Percentiles rank a stretch among this genome's conserved stretches.
Conservation (phyloP, 306 rosid genomes). For the Lathyrus tuberosus region DNA sequence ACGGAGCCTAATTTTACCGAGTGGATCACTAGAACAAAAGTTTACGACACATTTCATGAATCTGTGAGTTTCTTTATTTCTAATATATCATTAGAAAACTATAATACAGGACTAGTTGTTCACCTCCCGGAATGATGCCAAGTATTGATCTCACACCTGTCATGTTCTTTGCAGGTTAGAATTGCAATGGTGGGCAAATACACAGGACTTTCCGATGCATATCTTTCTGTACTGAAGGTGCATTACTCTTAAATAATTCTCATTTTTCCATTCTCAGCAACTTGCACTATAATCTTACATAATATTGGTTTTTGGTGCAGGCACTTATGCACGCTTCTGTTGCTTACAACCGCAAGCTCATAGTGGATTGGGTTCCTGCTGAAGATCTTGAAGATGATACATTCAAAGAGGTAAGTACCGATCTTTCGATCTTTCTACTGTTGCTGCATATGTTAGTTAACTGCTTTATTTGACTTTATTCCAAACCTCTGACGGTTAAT, state of each 20-base stretch:
- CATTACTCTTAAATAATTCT: background rate
- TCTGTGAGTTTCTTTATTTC: slow-evolving; percentile 50
- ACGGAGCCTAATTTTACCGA: slow-evolving; percentile 62
- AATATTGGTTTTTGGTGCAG: slow-evolving; percentile 43
- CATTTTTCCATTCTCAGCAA: slow-evolving; percentile 5
- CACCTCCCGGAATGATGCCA: background rate
- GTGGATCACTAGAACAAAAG: slow-evolving; percentile 67
- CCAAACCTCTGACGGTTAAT: slow-evolving; percentile 24
- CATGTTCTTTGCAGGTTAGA: slow-evolving; percentile 62
- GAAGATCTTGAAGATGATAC: slow-evolving; percentile 69
- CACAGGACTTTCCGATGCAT: slow-evolving; percentile 84
- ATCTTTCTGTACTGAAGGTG: slow-evolving; percentile 90
- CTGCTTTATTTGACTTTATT: background rate
- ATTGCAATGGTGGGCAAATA: slow-evolving; percentile 96
- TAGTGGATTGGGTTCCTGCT: slow-evolving; percentile 80
- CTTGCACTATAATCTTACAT: slow-evolving; percentile 20
- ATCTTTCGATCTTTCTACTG: slow-evolving; percentile 30
- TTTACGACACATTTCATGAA: slow-evolving; percentile 51
- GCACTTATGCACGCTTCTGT: slow-evolving; percentile 87
- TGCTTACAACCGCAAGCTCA: slow-evolving; percentile 56
- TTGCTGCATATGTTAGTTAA: slow-evolving; percentile 14
- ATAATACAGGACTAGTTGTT: slow-evolving; percentile 24
- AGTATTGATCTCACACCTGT: background rate
- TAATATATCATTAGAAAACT: background rate
- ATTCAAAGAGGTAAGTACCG: slow-evolving; percentile 50